Evolutionary conservation across 257 asterid genomes (phyloP).

Genomic region (Gentiana dahurica): DNA sequence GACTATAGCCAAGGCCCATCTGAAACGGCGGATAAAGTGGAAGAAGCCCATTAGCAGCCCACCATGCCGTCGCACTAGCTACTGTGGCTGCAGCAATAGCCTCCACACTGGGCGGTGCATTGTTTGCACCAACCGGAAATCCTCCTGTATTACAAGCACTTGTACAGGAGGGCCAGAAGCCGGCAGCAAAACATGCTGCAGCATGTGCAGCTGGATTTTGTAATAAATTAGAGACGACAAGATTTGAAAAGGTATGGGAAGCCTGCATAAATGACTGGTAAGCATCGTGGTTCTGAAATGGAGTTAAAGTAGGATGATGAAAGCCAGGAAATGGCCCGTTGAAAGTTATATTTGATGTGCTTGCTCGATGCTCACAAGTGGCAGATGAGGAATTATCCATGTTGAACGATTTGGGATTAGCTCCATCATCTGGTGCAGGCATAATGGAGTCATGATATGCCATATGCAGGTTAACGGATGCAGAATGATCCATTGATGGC

Average conservation of each 20-base stretch:
- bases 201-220: conserved; percentile 93
- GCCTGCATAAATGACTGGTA: conserved; percentile 46
- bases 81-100: conserved; percentile 93
- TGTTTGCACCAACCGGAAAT: conserved; percentile 30
- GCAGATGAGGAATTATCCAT: conserved; percentile 38
- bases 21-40: conserved; percentile 77
- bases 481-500: conserved; percentile 34
- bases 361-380: conserved; percentile 35
- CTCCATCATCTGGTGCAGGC: conserved; percentile 31
- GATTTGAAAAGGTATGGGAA: conserved; percentile 69
- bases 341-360: conserved; percentile 41
- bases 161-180: conserved; percentile 65
- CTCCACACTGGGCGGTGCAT: conserved; percentile 53
- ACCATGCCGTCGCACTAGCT: conserved; percentile 98
- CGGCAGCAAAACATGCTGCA: conserved; percentile 83
- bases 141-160: conserved; percentile 27
- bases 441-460: conserved; percentile 27
- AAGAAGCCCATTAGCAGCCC: conserved; percentile 93
- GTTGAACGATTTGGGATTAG: conserved; percentile 28
- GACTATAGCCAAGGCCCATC: conserved; percentile 46
- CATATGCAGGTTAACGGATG: conserved; percentile 21
- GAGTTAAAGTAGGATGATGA: conserved; percentile 55
- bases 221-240: conserved; percentile 55
- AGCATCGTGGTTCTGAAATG: conserved; percentile 54
- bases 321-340: conserved; percentile 51